These are phyloP conservation scores for Blastobotrys ciferrii DNA, from an alignment of 1,139 yeast species.

Conservation along the genomic window DNA sequence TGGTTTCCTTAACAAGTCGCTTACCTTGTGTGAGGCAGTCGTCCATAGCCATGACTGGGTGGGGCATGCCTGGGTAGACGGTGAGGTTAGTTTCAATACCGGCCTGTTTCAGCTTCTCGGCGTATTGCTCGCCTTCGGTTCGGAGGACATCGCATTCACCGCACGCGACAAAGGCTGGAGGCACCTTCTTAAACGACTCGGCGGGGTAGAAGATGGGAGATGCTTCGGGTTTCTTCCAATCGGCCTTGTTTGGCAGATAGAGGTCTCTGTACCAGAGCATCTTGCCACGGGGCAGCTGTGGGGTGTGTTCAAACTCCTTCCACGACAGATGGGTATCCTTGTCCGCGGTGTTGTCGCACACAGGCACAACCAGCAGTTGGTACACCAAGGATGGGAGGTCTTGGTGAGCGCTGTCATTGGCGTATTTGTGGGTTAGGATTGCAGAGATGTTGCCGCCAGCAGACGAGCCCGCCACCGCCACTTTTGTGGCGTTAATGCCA, in stretches of 20 bases:
- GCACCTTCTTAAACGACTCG: slow-evolving; percentile 42
- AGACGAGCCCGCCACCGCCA: slow-evolving; percentile 50
- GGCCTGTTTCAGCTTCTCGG: slow-evolving; percentile 41
- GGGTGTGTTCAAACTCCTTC: slow-evolving; percentile 44
- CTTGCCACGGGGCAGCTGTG: slow-evolving; percentile 49
- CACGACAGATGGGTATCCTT: slow-evolving; percentile 42
- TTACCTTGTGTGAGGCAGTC: slow-evolving; percentile 44
- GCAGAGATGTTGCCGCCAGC: slow-evolving; percentile 52
- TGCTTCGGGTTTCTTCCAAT: slow-evolving; percentile 43
- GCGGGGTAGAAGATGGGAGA: slow-evolving; percentile 47
- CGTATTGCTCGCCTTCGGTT: slow-evolving; percentile 47
- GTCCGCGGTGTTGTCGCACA: slow-evolving; percentile 49
- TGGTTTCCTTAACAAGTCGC: slow-evolving; percentile 38
- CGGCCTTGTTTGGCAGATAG: slow-evolving; percentile 44
- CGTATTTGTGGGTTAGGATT: slow-evolving; percentile 43
- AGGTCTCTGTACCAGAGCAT: slow-evolving; percentile 50
- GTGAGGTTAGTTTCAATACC: slow-evolving; percentile 41
- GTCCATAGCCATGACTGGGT: slow-evolving; percentile 51
- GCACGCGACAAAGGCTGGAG: slow-evolving; percentile 46
- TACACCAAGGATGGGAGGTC: slow-evolving; percentile 41
- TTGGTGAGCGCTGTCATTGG: slow-evolving; percentile 28
- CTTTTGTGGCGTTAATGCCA: slow-evolving; percentile 37
- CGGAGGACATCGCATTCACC: slow-evolving; percentile 49
- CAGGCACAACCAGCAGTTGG: slow-evolving; percentile 50
- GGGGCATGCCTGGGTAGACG: slow-evolving; percentile 48